These are phyloP conservation scores for Wakefieldia striispora DNA, from an alignment of 768 basidiomycete genomes.

Conservation along the genomic window DNA sequence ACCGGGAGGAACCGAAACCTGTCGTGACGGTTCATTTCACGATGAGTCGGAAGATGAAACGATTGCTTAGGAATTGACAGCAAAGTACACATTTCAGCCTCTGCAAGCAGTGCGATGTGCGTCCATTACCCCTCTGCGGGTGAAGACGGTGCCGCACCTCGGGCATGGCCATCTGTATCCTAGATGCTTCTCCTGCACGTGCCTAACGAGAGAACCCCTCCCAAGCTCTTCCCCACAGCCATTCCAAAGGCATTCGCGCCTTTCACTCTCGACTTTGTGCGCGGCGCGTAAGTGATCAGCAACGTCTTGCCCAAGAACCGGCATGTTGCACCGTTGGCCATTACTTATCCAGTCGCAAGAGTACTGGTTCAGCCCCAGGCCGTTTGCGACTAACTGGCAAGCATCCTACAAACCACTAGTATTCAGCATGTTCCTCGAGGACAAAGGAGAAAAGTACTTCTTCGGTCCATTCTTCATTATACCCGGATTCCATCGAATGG, in stretches of 20 bases:
- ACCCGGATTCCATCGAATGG: too few relatives aligned
- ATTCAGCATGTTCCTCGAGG: too few relatives aligned
- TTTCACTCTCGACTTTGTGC: constrained; percentile 6
- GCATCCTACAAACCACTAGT: constrained; percentile 6
- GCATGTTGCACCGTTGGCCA: constrained; percentile 8
- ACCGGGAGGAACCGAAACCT: too few relatives aligned
- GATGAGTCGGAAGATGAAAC: too few relatives aligned
- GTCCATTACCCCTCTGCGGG: constrained; percentile 20
- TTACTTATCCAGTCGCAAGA: constrained; percentile 12
- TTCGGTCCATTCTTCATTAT: too few relatives aligned
- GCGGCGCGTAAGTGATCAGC: constrained; percentile 12
- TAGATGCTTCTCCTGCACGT: constrained; percentile 27
- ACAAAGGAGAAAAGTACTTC: too few relatives aligned
- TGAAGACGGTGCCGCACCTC: constrained; percentile 14
- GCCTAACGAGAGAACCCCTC: constrained; percentile 17
- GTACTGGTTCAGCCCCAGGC: not conserved
- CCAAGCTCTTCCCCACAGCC: constrained; percentile 14
- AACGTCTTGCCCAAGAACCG: constrained; percentile 15
- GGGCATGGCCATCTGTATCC: constrained; percentile 24
- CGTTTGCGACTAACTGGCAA: constrained; percentile 9
- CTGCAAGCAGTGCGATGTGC: constrained; percentile 14
- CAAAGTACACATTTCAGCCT: not conserved
- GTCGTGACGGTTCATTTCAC: too few relatives aligned
- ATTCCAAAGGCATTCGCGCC: constrained; percentile 16
- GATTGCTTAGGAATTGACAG: too few relatives aligned